phyloP scores from a whole-genome alignment of 129 eudicot genomes.

The Cynara cardunculus region DNA sequence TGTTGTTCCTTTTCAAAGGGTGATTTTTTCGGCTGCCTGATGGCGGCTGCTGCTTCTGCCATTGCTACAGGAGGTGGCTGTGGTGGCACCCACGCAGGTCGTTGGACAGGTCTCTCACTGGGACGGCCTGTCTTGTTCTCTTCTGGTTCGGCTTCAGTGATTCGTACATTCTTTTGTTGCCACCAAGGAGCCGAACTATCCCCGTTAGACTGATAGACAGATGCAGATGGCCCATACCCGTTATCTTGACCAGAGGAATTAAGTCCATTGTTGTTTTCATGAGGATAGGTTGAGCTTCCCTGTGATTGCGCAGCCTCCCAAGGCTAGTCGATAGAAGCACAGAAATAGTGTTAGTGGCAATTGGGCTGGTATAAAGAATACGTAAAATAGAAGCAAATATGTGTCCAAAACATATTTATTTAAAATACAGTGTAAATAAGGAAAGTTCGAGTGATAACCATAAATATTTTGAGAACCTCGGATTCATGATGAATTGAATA shows the following conservation, averaged over 20 bases:
- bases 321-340: conserved; percentile 45
- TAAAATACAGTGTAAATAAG: background rate
- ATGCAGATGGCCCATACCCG: conserved; percentile 19
- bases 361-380: background rate
- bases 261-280: conserved; percentile 33
- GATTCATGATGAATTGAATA: background rate
- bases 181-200: conserved; percentile 60
- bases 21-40: conserved; percentile 80
- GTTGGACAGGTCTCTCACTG: conserved; percentile 51
- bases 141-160: conserved; percentile 50
- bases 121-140: conserved; percentile 35
- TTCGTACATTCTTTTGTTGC: conserved; percentile 56
- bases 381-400: background rate
- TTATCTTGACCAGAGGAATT: conserved; percentile 32
- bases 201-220: conserved; percentile 37
- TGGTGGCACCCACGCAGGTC: conserved; percentile 74
- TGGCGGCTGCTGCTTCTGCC: conserved; percentile 94
- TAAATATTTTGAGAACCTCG: background rate
- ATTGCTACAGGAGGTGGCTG: conserved; percentile 87
- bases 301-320: conserved; percentile 68
- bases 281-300: conserved; percentile 37
- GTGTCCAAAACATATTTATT: background rate
- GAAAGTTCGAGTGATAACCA: background rate
- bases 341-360: background rate
- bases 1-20: conserved; percentile 41